A percentile compares a stretch with the other conserved stretches of the same genome.
phyloP scores from a whole-genome alignment of 2,329 filamentous ascomycete species.

The Aureobasidium sp. region DNA sequence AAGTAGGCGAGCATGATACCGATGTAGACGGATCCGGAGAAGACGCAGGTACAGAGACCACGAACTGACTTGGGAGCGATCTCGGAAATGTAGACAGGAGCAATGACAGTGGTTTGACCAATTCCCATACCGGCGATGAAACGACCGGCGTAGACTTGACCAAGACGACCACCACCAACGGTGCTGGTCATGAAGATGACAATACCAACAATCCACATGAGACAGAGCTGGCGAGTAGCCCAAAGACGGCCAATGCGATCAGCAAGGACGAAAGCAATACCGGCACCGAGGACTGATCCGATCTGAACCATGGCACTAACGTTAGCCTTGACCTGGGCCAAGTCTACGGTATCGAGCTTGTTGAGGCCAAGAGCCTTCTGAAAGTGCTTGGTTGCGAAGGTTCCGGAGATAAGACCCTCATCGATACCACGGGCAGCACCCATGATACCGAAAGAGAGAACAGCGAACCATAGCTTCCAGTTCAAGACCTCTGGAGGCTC shows the following conservation, averaged over 20 bases:
- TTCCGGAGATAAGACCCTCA: constrained; percentile 59
- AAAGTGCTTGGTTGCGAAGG: constrained; percentile 55
- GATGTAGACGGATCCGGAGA: constrained; percentile 64
- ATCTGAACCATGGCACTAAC: constrained; percentile 75
- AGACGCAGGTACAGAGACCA: constrained; percentile 63
- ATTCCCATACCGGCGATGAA: constrained; percentile 38
- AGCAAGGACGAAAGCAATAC: constrained; percentile 50
- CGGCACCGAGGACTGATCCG: constrained; percentile 62
- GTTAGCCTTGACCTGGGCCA: constrained; percentile 62
- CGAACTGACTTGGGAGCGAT: constrained; percentile 54
- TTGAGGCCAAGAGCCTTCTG: constrained; percentile 51
- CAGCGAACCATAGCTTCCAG: constrained; percentile 69
- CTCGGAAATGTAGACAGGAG: constrained; percentile 54
- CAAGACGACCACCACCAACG: constrained; percentile 29
- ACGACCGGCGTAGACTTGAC: constrained; percentile 33
- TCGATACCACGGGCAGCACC: constrained; percentile 69
- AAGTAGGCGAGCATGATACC: constrained; percentile 72
- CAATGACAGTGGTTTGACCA: constrained; percentile 25
- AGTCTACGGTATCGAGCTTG: constrained; percentile 45
- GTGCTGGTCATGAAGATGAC: constrained; percentile 33
- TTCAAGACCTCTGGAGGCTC: constrained; percentile 66
- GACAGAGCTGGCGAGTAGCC: constrained; percentile 37
- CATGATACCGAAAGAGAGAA: constrained; percentile 50
- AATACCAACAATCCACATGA: constrained; percentile 37
- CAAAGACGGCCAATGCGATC: constrained; percentile 38